Evolutionary conservation across 2,329 filamentous ascomycete species (phyloP).

Genomic region (Rhinocladiella mackenziei): DNA sequence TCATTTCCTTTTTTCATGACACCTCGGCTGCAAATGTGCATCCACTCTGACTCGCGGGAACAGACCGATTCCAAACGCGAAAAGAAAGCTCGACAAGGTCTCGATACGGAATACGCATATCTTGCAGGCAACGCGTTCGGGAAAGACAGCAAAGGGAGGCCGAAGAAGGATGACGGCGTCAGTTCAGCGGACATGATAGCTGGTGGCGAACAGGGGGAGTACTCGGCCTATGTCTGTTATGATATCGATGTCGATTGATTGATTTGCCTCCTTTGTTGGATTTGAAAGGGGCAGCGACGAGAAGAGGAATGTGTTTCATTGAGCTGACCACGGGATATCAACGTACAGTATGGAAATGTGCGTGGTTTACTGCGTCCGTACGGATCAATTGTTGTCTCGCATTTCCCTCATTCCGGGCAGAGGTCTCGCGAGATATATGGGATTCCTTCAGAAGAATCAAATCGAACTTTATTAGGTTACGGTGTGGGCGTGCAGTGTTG

Average conservation of each 20-base stretch:
- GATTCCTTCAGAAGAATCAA: no score
- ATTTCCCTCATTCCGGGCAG: no score
- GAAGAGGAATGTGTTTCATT: no score
- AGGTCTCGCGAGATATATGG: no score
- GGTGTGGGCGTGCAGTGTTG: no score
- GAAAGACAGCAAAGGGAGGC: constrained; percentile 85
- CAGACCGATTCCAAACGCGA: constrained; percentile 78
- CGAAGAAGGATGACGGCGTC: constrained; percentile 81
- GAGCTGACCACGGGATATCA: no score
- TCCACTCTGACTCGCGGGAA: constrained; percentile 8
- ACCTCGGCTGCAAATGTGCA: background rate
- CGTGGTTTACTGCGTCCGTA: no score
- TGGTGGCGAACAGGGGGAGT: constrained; percentile 71
- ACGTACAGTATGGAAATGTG: no score
- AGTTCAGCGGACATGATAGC: constrained; percentile 63
- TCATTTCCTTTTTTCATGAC: background rate
- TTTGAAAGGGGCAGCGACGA: no score
- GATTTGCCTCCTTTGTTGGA: no score
- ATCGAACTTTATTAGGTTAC: no score
- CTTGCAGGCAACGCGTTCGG: constrained; percentile 92
- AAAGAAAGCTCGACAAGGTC: constrained; percentile 71
- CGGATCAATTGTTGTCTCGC: no score
- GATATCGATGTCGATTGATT: constrained; percentile 70
- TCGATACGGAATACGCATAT: constrained; percentile 85
- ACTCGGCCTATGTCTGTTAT: constrained; percentile 96